Conservation (phyloP, 148 eudicot species). For the Rhododendron ferrugineum region DNA sequence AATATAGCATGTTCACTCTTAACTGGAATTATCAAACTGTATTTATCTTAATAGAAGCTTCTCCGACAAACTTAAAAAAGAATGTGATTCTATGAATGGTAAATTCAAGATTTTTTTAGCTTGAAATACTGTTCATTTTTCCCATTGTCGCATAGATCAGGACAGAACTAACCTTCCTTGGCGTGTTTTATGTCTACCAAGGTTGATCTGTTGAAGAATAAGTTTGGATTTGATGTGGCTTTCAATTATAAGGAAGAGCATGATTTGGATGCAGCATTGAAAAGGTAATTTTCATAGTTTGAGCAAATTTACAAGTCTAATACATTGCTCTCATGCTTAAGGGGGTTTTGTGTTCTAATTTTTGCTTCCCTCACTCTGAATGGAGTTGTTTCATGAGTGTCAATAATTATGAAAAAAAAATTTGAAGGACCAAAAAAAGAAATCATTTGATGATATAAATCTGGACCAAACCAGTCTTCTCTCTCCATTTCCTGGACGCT, state of each 20-base stretch:
- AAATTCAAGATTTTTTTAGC: background rate
- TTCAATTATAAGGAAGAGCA: conserved; percentile 38
- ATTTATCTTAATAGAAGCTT: background rate
- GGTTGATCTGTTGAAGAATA: conserved; percentile 16
- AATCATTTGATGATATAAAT: no score
- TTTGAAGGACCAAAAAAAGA: no score
- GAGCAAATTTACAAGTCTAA: background rate
- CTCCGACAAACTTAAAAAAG: background rate
- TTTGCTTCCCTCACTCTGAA: no score
- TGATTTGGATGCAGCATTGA: conserved; percentile 23
- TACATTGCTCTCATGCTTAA: no score
- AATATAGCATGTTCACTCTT: background rate
- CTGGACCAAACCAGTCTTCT: no score
- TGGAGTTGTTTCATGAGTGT: no score
- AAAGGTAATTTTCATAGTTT: conserved; percentile 11
- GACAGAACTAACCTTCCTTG: background rate
- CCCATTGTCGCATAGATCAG: background rate
- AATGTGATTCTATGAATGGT: background rate
- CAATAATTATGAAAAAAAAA: no score
- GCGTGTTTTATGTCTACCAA: background rate
- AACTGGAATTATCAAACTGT: background rate
- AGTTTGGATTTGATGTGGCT: conserved; percentile 34
- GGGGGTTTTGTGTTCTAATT: no score
- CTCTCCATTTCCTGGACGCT: no score
- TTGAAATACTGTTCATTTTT: background rate